Percentiles rank a stretch among this genome's conserved stretches.
These are phyloP conservation scores for Cryphonectria nitschkei DNA, from an alignment of 2,329 filamentous ascomycete genomes.

Conservation along the genomic window DNA sequence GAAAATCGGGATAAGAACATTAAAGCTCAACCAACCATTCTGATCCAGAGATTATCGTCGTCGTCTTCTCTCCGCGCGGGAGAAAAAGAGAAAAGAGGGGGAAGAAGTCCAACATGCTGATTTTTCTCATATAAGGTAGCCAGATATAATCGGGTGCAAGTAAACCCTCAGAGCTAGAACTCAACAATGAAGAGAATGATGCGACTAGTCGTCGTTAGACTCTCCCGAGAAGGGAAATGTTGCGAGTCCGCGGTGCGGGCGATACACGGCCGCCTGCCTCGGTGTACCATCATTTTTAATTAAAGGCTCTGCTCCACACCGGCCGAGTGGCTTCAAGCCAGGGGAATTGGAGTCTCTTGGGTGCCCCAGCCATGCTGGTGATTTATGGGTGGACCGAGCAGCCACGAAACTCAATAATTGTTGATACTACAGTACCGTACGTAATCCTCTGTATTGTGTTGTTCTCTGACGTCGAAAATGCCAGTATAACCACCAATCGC, in stretches of 20 bases:
- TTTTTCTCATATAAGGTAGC: not conserved
- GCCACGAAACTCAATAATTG: not conserved
- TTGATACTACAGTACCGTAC: not conserved
- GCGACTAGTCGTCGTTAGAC: not conserved
- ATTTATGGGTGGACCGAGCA: not conserved
- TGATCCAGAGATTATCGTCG: not conserved
- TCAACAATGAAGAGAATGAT: not conserved
- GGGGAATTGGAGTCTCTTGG: not conserved
- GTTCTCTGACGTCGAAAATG: not conserved
- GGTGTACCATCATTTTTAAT: not conserved
- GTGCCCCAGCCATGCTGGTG: not conserved
- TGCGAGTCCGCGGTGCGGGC: not conserved
- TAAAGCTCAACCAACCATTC: not conserved
- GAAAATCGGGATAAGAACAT: not conserved
- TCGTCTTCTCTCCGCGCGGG: not conserved
- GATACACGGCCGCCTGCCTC: not conserved
- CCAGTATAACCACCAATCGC: no score
- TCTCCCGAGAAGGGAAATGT: slow-evolving; percentile 1
- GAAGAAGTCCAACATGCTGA: not conserved
- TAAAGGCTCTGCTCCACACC: not conserved
- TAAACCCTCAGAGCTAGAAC: not conserved
- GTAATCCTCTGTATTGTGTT: not conserved
- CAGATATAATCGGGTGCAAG: not conserved
- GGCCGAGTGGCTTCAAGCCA: not conserved
- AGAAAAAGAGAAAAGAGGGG: not conserved